Evolutionary conservation across 106 monocot species (phyloP).

Genomic region (Allium cepa): DNA sequence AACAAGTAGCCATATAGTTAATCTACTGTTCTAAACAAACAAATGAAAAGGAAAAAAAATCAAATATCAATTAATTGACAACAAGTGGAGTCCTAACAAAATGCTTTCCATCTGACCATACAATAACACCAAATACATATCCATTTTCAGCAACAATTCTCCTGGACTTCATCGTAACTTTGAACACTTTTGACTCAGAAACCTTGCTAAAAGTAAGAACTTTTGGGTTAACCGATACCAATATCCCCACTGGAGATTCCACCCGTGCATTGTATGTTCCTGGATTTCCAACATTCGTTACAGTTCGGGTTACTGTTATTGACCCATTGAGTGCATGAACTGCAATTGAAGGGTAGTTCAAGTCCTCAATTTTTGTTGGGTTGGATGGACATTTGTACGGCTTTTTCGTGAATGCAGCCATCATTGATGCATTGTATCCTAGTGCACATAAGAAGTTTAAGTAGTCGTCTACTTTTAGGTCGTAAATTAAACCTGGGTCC

Average conservation of each 20-base stretch:
- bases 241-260: constrained; percentile 19
- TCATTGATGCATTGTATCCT: constrained; percentile 23
- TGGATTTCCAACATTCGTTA: constrained; percentile 63
- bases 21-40: too few relatives aligned
- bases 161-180: constrained; percentile 18
- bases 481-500: constrained; percentile 57
- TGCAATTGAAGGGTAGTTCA: constrained; percentile 75
- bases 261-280: constrained; percentile 36
- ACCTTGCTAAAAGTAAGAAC: constrained; percentile 26
- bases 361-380: constrained; percentile 15
- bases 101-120: constrained; percentile 36
- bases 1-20: too few relatives aligned
- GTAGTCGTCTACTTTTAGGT: constrained; percentile 28
- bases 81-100: constrained; percentile 25
- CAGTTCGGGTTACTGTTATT: constrained; percentile 16
- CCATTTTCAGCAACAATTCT: constrained; percentile 7
- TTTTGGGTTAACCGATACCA: constrained; percentile 31
- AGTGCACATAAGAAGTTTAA: constrained; percentile 34
- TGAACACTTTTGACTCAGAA: constrained; percentile 42
- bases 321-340: constrained; percentile 14
- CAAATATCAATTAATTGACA: constrained; percentile 10
- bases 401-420: constrained; percentile 5
- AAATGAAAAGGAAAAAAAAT: neutral
- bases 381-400: constrained; percentile 27
- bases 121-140: constrained; percentile 26